These are phyloP conservation scores for Filosporella fistucella DNA, from an alignment of 495 filamentous ascomycete species.

Conservation along the genomic window DNA sequence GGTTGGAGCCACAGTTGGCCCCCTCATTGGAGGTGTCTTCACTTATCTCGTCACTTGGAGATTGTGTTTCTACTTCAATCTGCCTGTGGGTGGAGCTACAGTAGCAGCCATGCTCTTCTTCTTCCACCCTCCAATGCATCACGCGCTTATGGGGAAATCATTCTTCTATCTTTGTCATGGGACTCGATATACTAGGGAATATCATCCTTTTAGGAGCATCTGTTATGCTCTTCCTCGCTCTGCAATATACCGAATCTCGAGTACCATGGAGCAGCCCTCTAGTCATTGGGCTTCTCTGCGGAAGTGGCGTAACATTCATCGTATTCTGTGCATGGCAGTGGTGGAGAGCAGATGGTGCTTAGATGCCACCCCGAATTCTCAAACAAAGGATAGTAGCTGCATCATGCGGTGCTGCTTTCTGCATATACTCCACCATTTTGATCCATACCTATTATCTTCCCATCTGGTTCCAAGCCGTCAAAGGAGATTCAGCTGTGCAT, in stretches of 20 bases:
- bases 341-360: conserved; percentile 61
- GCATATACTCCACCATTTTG: conserved; percentile 61
- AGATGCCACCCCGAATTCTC: conserved; percentile 66
- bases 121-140: conserved; percentile 35
- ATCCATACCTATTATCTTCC: conserved; percentile 70
- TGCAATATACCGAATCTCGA: conserved; percentile 66
- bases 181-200: conserved; percentile 63
- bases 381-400: conserved; percentile 63
- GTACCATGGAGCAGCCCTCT: conserved; percentile 54
- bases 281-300: conserved; percentile 56
- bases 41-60: conserved; percentile 40
- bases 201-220: conserved; percentile 56
- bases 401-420: conserved; percentile 46
- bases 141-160: conserved; percentile 3
- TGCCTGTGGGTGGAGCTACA: conserved; percentile 44
- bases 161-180: conserved; percentile 26
- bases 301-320: conserved; percentile 27
- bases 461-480: conserved; percentile 87
- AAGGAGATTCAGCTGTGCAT: conserved; percentile 58
- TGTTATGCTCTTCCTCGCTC: conserved; percentile 60
- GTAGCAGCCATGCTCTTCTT: conserved; percentile 40
- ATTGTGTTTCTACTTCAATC: conserved; percentile 36
- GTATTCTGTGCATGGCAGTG: conserved; percentile 52
- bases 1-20: conserved; percentile 66
- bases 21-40: conserved; percentile 56